These are phyloP conservation scores for Alternaria arborescens DNA, from an alignment of 2,329 filamentous ascomycete species.

Conservation along the genomic window DNA sequence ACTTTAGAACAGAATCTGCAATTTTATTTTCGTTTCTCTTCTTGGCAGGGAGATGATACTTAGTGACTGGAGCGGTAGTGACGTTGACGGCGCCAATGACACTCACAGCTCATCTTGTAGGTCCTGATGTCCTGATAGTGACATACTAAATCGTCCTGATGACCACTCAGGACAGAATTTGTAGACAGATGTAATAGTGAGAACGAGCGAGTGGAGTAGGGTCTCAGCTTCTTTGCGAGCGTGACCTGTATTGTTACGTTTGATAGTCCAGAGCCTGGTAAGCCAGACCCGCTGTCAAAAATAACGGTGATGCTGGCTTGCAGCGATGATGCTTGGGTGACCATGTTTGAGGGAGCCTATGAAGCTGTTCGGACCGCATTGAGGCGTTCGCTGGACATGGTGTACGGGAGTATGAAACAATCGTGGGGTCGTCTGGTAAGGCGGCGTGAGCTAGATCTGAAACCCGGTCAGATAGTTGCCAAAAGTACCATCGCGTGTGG, in stretches of 20 bases:
- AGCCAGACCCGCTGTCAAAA: not conserved
- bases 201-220: not conserved
- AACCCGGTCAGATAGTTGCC: not conserved
- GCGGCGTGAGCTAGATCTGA: not conserved
- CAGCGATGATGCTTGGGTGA: conserved; percentile 2
- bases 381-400: conserved; percentile 3
- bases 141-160: not conserved
- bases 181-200: not conserved
- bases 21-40: conserved; percentile 1
- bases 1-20: not conserved
- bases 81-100: not conserved
- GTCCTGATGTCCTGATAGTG: not conserved
- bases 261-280: not conserved
- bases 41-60: conserved; percentile 3
- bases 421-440: not conserved
- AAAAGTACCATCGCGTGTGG: not conserved
- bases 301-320: not conserved
- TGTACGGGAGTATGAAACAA: conserved; percentile 4
- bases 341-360: not conserved
- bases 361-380: not conserved
- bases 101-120: not conserved
- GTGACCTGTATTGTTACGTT: not conserved
- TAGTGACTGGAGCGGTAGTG: conserved; percentile 1
- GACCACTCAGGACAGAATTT: not conserved
- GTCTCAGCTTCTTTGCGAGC: not conserved